Conservation (phyloP, 768 basidiomycete species). For the Mycena sanguinolenta region DNA sequence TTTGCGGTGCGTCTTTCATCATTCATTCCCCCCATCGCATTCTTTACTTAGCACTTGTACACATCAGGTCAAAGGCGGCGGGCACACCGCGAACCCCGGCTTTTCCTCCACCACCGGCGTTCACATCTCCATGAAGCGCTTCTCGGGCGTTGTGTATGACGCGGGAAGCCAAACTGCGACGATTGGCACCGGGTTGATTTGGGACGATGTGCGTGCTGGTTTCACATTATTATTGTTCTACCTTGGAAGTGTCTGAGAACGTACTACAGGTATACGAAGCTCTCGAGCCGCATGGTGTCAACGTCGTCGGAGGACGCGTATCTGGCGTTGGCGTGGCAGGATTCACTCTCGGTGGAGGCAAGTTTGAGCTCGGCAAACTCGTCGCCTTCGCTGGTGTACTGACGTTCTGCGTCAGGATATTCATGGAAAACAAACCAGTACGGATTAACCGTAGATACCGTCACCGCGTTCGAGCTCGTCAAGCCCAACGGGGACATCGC, state of each 20-base stretch:
- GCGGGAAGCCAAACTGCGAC: slow-evolving; percentile 8
- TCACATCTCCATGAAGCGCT: slow-evolving; percentile 29
- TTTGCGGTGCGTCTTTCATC: slow-evolving; percentile 47
- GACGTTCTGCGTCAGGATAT: slow-evolving; percentile 12
- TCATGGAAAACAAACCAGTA: slow-evolving; percentile 32
- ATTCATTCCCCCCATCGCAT: too few relatives aligned
- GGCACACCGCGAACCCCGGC: slow-evolving; percentile 27
- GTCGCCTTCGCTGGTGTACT: too few relatives aligned
- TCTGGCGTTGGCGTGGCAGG: slow-evolving; percentile 29
- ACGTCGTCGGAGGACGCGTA: slow-evolving; percentile 30
- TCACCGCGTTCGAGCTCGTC: not conserved
- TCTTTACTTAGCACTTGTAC: not conserved
- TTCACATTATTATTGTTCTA: too few relatives aligned
- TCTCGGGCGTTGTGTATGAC: slow-evolving; percentile 21
- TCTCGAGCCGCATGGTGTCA: slow-evolving; percentile 27
- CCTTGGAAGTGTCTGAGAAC: too few relatives aligned
- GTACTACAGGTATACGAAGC: too few relatives aligned
- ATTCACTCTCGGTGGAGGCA: slow-evolving; percentile 32
- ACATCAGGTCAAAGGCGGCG: slow-evolving; percentile 39
- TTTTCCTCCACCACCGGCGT: slow-evolving; percentile 41
- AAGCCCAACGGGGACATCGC: slow-evolving; percentile 4
- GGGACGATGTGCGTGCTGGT: too few relatives aligned
- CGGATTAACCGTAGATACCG: slow-evolving; percentile 20
- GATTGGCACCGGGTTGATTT: slow-evolving; percentile 23
- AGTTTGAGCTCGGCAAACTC: not conserved